These are phyloP conservation scores for Sisymbrium irio DNA, from an alignment of 345 rosid genomes.

Conservation along the genomic window DNA sequence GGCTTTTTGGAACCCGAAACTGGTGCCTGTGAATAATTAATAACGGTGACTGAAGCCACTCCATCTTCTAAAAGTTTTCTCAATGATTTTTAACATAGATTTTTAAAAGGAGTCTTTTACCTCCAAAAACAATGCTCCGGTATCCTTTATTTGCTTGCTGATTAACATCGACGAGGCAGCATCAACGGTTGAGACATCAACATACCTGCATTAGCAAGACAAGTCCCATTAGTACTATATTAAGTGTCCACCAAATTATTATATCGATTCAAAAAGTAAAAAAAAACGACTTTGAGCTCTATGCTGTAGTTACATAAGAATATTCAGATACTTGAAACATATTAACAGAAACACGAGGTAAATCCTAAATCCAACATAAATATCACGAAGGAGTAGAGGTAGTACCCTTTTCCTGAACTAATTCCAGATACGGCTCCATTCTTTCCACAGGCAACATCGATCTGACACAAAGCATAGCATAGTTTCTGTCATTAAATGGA, in stretches of 20 bases:
- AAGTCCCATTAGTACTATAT: neutral
- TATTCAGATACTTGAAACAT: neutral
- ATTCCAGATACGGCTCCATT: conserved; percentile 75
- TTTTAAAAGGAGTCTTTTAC: conserved; percentile 34
- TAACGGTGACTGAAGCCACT: neutral
- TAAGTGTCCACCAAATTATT: neutral
- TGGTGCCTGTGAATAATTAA: conserved; percentile 59
- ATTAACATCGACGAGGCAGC: conserved; percentile 72
- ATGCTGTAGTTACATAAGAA: neutral
- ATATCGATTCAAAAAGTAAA: neutral
- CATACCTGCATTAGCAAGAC: conserved; percentile 53
- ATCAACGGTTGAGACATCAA: conserved; percentile 92
- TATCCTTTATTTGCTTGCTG: conserved; percentile 50
- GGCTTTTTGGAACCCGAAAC: conserved; percentile 97
- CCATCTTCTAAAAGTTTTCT: neutral
- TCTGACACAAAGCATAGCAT: conserved; percentile 40
- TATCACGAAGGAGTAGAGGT: neutral
- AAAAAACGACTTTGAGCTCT: neutral
- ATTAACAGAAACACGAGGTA: neutral
- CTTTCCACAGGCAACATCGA: conserved; percentile 85
- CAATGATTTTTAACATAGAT: neutral
- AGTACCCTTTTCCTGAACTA: conserved; percentile 86
- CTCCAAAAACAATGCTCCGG: conserved; percentile 84
- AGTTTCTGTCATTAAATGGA: conserved; percentile 17
- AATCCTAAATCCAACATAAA: neutral